Conservation (phyloP, 1,284 basidiomycete genomes). For the Phaffia rhodozyma region DNA sequence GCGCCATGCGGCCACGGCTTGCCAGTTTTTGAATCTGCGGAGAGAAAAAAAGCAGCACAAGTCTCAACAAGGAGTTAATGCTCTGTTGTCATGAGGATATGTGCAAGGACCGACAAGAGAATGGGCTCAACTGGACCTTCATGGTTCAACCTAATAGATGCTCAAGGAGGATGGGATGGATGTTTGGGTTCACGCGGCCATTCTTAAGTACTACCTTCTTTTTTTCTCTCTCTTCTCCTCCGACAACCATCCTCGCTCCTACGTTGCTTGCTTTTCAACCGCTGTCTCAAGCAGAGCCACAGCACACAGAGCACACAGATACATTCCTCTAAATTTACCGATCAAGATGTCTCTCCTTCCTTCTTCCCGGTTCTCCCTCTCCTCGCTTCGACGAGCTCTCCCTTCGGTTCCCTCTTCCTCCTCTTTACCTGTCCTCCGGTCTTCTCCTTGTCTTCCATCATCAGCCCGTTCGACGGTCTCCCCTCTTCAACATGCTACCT, state of each 20-base stretch:
- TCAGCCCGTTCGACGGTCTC: slow-evolving; percentile 17
- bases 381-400: slow-evolving; percentile 7
- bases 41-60: not conserved
- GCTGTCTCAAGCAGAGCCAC: not conserved
- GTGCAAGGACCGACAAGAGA: not conserved
- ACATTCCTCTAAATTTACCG: not conserved
- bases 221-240: not conserved
- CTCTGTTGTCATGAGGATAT: not conserved
- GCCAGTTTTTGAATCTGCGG: slow-evolving; percentile 55
- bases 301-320: not conserved
- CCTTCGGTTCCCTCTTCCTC: slow-evolving; percentile 24
- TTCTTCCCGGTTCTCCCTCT: slow-evolving; percentile 18
- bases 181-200: not conserved
- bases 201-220: not conserved
- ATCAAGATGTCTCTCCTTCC: slow-evolving; percentile 16
- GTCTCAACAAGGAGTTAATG: too few species aligned
- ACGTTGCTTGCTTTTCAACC: not conserved
- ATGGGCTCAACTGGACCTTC: not conserved
- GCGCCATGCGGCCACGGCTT: slow-evolving; percentile 73
- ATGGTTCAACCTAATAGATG: not conserved
- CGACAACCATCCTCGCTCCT: not conserved
- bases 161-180: not conserved
- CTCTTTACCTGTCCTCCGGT: slow-evolving; percentile 20
- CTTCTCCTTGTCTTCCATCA: slow-evolving; percentile 1
- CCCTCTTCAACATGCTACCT: slow-evolving; percentile 14